phyloP scores from a whole-genome alignment of 1,139 yeast species.

The Lipomyces yarrowii region DNA sequence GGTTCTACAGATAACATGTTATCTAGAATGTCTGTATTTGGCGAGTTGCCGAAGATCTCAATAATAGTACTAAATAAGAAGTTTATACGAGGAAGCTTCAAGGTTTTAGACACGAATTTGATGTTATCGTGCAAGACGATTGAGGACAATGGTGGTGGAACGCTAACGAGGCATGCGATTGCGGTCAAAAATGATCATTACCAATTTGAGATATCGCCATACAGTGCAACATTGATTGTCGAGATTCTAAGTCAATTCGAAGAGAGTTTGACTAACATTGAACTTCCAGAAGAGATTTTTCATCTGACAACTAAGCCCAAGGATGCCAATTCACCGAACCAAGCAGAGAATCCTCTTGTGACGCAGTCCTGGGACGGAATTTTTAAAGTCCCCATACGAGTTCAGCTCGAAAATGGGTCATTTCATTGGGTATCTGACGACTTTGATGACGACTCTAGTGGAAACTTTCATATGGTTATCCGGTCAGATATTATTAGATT shows the following conservation, averaged over 20 bases:
- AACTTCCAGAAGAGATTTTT: constrained; percentile 23
- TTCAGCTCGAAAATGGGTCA: constrained; percentile 13
- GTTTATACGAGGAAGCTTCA: constrained; percentile 17
- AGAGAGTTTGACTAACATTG: constrained; percentile 22
- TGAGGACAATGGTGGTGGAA: constrained; percentile 4
- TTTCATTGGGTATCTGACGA: constrained; percentile 26
- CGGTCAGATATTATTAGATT: constrained; percentile 13
- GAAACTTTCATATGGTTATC: constrained; percentile 11
- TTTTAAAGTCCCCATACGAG: constrained; percentile 17
- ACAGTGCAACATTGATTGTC: constrained; percentile 24
- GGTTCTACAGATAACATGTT: neutral
- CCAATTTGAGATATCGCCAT: constrained; percentile 20
- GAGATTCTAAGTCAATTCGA: constrained; percentile 27
- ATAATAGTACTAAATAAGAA: constrained; percentile 12
- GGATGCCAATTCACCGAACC: constrained; percentile 4
- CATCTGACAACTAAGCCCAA: constrained; percentile 13
- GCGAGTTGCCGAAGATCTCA: constrained; percentile 16
- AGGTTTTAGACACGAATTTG: constrained; percentile 21
- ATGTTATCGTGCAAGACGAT: constrained; percentile 17
- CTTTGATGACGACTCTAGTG: constrained; percentile 3
- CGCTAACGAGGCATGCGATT: constrained; percentile 12
- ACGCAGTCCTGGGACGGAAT: constrained; percentile 18
- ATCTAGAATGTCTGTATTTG: constrained; percentile 8
- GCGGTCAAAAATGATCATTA: constrained; percentile 14
- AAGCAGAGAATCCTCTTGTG: neutral